Base-by-base conservation (phyloP, 345 rosid genomes). In the Nephelium lappaceum region DNA sequence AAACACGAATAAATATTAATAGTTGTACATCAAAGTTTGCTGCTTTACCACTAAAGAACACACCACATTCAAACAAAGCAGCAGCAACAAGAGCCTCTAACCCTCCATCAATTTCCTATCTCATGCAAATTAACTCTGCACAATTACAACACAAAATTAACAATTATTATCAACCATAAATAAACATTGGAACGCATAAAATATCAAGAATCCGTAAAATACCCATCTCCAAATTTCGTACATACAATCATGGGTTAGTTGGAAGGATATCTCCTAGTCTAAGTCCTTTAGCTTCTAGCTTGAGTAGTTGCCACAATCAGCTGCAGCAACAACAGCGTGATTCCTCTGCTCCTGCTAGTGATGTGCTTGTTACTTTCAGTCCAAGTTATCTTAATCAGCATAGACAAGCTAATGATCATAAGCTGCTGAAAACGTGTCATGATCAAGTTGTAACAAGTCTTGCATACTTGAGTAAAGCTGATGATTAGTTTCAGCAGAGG, bases 1-100 rank as follows among this genome's bases (percentile, higher is more conserved):
- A 11, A 62, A 62, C 75, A 19, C 18, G 1, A 11, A 45, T 12
- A 6, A 42, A 60, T 36, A 73, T n/a, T 18, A 61, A n/a, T n/a
- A 60, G 1, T 24, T 61, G 31, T 16, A 9, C 18, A n/a, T 4
- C 25, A 41, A 6, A 36, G 18, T 45, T 72, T 42, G 69, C 67
- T 21, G 27, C 19, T 21, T 87, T 83, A 87, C 93, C 89, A 87
- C 91, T 27, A 64, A 64, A 62, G 36, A 79, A 18, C 81, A 75
- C 41, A 81, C 71, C 53, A 62, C 74, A 83, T 43, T 77, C 3
- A 85, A 80, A 71, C 81, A 84, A 72, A 88, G 27, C 58, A 90
- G 68, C 76, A 88, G 42, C 67, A 84, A 14, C 64, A 84, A 70
- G 60, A 83, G 11, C 19, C 63, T 78, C 58, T 74, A 71, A 71